Evolutionary conservation across 208 protist genomes (phyloP).

Genomic region (Acanthamoeba royreba): DNA sequence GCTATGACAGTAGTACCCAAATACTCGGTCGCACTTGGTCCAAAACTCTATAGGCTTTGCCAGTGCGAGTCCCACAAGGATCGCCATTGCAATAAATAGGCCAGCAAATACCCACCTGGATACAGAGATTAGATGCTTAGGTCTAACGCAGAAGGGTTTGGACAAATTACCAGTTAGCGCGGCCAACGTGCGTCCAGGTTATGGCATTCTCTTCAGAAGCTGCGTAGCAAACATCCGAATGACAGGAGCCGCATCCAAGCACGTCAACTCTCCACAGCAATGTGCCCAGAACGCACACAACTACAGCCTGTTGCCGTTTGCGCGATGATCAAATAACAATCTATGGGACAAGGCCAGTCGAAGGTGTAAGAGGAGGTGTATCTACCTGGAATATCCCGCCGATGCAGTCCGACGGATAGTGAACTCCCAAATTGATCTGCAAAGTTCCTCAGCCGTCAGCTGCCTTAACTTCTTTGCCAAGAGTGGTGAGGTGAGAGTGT

Average conservation of each 20-base stretch:
- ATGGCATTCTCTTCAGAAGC: background rate
- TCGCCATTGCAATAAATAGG: background rate
- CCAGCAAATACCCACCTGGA: conserved; percentile 3
- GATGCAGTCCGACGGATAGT: conserved; percentile 66
- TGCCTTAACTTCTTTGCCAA: no score
- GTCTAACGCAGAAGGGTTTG: background rate
- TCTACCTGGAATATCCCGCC: conserved; percentile 50
- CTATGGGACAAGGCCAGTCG: background rate
- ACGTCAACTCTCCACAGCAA: conserved; percentile 16
- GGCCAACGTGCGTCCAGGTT: background rate
- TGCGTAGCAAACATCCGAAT: conserved; percentile 47
- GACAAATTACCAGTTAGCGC: background rate
- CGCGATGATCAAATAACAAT: background rate
- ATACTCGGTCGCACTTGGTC: conserved; percentile 67
- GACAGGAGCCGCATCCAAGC: conserved; percentile 49
- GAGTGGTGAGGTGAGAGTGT: no score
- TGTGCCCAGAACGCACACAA: conserved; percentile 51
- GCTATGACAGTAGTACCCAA: conserved; percentile 20
- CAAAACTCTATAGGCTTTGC: conserved; percentile 67
- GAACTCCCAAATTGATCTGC: conserved; percentile 60
- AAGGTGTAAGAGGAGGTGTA: background rate
- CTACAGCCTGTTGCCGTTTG: background rate
- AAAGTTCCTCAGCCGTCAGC: no score
- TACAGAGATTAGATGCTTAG: background rate
- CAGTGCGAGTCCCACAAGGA: conserved; percentile 32